Evolutionary conservation across 768 basidiomycete species (phyloP).

Genomic region (Phanerochaete carnosa): DNA sequence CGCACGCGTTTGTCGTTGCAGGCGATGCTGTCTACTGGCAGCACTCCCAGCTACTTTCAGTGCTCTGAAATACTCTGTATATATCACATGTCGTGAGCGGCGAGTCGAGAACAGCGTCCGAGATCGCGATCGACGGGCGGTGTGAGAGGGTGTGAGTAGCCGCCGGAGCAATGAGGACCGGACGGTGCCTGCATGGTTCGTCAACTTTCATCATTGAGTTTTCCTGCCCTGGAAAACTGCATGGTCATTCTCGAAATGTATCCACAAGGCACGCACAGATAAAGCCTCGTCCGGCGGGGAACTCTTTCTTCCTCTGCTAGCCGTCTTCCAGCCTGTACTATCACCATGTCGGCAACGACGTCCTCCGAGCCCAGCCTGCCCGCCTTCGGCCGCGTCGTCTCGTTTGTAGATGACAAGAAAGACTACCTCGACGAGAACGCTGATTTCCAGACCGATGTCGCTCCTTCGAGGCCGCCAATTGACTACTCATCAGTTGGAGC

Average conservation of each 20-base stretch:
- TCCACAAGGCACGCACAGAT: not conserved
- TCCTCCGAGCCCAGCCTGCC: not conserved
- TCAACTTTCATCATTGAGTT: too few relatives aligned
- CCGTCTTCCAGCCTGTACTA: not conserved
- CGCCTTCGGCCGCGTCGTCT: not conserved
- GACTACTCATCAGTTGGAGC: slow-evolving; percentile 57
- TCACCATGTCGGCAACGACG: not conserved
- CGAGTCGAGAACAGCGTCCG: not conserved
- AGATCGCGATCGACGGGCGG: not conserved
- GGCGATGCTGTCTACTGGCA: too few relatives aligned
- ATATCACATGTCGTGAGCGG: too few relatives aligned
- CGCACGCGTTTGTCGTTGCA: too few relatives aligned
- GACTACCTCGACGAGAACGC: slow-evolving; percentile 10
- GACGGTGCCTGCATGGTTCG: not conserved
- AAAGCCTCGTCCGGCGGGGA: not conserved
- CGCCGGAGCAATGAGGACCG: not conserved
- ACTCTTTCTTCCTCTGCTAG: not conserved
- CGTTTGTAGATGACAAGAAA: slow-evolving; percentile 5
- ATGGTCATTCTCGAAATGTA: not conserved
- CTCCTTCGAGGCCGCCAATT: slow-evolving; percentile 51
- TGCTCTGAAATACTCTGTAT: too few relatives aligned
- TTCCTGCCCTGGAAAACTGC: slow-evolving; percentile 1
- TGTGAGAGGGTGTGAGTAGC: not conserved
- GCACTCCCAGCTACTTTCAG: too few relatives aligned
- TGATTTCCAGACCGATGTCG: slow-evolving; percentile 1